Base-by-base conservation (phyloP, 495 filamentous ascomycete species). In the Platismatia glauca region DNA sequence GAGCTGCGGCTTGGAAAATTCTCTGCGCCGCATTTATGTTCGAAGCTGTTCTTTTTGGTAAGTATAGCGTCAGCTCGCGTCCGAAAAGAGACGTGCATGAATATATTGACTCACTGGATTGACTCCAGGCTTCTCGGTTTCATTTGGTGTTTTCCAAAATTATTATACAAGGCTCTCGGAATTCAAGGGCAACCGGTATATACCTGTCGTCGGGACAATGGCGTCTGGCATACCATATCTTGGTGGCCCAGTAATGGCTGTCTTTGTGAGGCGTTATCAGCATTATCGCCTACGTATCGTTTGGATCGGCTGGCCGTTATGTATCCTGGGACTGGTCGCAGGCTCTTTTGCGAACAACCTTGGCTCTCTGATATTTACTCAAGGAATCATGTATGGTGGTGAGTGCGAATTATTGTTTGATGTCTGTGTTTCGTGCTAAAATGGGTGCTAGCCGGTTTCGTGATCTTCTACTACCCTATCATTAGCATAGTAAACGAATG, bases 401-500 rank as follows among this genome's bases (percentile, higher is more conserved):
- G 16, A 41, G 57, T 44, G 15, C 57, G 27, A 7, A 20, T 29
- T 9, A 22, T 72, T 48, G 3, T 22, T 8, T 44, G n/a, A 8
- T 22, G 18, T 24, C n/a, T 3, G 1, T 7, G 11, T 24, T 3
- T 27, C 22, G 18, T 48, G 4, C 44, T 48, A 27, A 48, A 4
- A 22, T 27, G n/a, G 4, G 9, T 27, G 18, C 44, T 20, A 48
- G 44, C 9, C 7, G 44, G 44, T 24, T 48, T 48, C n/a, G 44
- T 27, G 27, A 70, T 71, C 13, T 62, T 75, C 66, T 73, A 71
- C 63, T 74, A 70, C 35, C 71, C 73, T 18, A 70, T 76, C 58
- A 50, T 57, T 22, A 69, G 69, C 38, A 71, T 77, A 62, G 61
- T 77, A 12, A 76, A 77, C 59, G 74, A 74, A 56, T 78, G 68